phyloP scores from a whole-genome alignment of 2,329 filamentous ascomycete species.

The Colletotrichum tabaci region DNA sequence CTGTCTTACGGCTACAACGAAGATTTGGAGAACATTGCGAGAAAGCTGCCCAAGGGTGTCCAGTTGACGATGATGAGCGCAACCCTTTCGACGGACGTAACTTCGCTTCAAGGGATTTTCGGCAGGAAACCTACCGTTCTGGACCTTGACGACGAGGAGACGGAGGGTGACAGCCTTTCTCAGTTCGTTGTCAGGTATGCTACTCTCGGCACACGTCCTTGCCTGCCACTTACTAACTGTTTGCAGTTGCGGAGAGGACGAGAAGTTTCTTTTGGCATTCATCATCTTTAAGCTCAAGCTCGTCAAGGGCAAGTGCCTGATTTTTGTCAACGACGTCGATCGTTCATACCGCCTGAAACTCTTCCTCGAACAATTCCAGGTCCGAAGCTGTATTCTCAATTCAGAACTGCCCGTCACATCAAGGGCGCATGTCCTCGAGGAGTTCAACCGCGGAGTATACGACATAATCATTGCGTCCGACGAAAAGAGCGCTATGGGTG shows the following conservation, averaged over 20 bases:
- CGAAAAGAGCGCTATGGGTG: constrained; percentile 86
- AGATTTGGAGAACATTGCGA: constrained; percentile 85
- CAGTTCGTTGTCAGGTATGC: constrained; percentile 88
- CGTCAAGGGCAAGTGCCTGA: constrained; percentile 88
- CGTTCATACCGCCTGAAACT: constrained; percentile 92
- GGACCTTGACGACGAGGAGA: constrained; percentile 86
- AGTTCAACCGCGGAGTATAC: constrained; percentile 97
- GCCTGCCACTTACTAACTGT: constrained; percentile 40
- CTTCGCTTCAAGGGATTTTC: constrained; percentile 87
- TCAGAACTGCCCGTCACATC: constrained; percentile 95
- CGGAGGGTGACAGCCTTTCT: constrained; percentile 81
- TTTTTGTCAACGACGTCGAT: constrained; percentile 86
- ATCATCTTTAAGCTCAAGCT: constrained; percentile 96
- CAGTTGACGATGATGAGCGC: constrained; percentile 96
- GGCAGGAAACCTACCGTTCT: constrained; percentile 85
- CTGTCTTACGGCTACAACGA: constrained; percentile 95
- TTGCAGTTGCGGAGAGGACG: constrained; percentile 87
- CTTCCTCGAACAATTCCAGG: constrained; percentile 96
- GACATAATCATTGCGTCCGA: constrained; percentile 98
- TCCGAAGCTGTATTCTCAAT: constrained; percentile 93
- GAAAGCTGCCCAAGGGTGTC: constrained; percentile 84
- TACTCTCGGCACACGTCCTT: neutral
- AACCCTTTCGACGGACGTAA: constrained; percentile 89
- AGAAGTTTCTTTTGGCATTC: constrained; percentile 94
- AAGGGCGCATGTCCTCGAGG: constrained; percentile 92